Evolutionary conservation across 106 monocot genomes (phyloP).

Genomic region (Posidonia australis): DNA sequence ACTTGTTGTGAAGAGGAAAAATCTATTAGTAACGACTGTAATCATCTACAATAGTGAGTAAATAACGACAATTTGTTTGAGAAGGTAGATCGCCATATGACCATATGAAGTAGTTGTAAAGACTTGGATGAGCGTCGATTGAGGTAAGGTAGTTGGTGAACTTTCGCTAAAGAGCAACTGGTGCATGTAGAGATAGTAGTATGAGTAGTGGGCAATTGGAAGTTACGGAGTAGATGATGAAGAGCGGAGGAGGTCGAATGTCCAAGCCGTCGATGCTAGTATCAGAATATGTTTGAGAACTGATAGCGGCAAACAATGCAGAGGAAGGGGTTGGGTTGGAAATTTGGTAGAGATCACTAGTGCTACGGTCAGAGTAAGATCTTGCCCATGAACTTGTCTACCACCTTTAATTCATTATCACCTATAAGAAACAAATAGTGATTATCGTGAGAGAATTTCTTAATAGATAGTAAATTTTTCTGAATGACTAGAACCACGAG

Average conservation of each 20-base stretch:
- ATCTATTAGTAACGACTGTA: background rate
- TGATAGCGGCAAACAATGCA: background rate
- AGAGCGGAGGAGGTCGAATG: background rate
- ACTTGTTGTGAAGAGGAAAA: background rate
- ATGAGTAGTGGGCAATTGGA: too few relatives aligned
- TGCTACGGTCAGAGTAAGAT: background rate
- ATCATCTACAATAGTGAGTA: too few relatives aligned
- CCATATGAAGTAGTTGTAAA: background rate
- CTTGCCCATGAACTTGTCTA: too few relatives aligned
- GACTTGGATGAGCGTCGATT: background rate
- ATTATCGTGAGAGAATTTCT: too few relatives aligned
- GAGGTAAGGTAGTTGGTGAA: background rate
- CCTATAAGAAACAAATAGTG: too few relatives aligned
- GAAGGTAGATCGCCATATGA: background rate
- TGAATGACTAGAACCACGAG: too few relatives aligned
- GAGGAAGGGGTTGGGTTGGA: background rate
- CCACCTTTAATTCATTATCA: too few relatives aligned
- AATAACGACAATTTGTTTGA: background rate
- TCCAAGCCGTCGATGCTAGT: background rate
- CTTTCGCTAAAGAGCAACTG: background rate
- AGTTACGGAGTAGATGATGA: background rate
- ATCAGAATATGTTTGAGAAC: background rate
- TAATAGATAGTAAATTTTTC: too few relatives aligned
- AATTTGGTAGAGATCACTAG: background rate
- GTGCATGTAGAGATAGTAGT: too few relatives aligned